phyloP scores from a whole-genome alignment of 257 asterid species.

The Fraxinus pennsylvanica region DNA sequence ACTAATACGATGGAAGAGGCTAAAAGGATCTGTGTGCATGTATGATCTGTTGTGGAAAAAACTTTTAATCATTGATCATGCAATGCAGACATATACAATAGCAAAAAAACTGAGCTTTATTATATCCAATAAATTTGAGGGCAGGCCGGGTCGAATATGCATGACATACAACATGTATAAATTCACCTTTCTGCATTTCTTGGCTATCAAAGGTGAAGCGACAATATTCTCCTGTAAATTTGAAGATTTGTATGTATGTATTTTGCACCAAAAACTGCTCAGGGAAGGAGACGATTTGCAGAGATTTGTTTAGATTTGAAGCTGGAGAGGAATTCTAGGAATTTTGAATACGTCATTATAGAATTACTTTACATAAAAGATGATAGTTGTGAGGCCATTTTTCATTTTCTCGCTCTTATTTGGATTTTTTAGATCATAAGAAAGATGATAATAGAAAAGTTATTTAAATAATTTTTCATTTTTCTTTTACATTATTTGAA shows the following conservation, averaged over 20 bases:
- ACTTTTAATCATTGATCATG: background rate
- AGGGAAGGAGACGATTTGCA: background rate
- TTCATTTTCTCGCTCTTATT: background rate
- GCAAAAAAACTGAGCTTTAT: background rate
- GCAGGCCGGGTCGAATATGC: no score
- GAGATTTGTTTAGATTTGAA: background rate
- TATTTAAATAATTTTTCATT: no score
- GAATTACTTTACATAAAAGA: background rate
- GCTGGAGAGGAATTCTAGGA: conserved; percentile 3
- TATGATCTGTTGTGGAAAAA: background rate
- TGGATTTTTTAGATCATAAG: background rate
- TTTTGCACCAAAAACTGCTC: background rate
- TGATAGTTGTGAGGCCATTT: background rate
- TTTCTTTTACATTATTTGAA: background rate
- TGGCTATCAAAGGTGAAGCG: conserved; percentile 26
- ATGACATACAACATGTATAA: no score
- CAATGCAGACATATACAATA: background rate
- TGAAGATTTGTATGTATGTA: conserved; percentile 29
- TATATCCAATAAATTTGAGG: no score
- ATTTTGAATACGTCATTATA: conserved; percentile 26
- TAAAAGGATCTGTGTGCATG: conserved; percentile 55
- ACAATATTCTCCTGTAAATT: conserved; percentile 19
- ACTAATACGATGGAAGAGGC: conserved; percentile 76
- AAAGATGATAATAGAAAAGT: no score
- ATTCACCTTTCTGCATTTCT: conserved; percentile 35